A percentile compares a stretch with the other conserved stretches of the same genome.
These are phyloP conservation scores for Malassezia arunalokei DNA, from an alignment of 1,284 basidiomycete genomes.

Conservation along the genomic window DNA sequence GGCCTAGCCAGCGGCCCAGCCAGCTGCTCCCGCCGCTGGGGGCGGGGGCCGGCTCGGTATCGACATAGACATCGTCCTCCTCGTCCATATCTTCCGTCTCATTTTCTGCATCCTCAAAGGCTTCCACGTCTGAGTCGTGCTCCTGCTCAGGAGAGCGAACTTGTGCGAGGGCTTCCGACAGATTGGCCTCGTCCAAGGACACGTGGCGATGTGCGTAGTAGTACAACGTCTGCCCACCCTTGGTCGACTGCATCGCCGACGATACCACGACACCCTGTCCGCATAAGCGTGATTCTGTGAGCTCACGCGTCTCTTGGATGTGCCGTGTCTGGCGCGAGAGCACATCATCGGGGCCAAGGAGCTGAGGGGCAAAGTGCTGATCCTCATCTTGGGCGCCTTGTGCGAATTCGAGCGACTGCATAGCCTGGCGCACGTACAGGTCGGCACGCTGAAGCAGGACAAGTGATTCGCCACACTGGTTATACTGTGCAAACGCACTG, in stretches of 20 bases:
- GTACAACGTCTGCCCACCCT: slow-evolving; percentile 31
- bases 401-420: slow-evolving; percentile 34
- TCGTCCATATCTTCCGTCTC: slow-evolving; percentile 10
- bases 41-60: not conserved
- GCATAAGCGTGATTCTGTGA: not conserved
- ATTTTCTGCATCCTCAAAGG: too few species aligned
- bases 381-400: slow-evolving; percentile 39
- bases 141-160: not conserved
- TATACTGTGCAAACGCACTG: slow-evolving; percentile 28
- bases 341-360: slow-evolving; percentile 16
- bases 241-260: slow-evolving; percentile 20
- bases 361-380: slow-evolving; percentile 23
- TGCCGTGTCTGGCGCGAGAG: slow-evolving; percentile 23
- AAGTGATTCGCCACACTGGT: slow-evolving; percentile 25
- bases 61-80: slow-evolving; percentile 1
- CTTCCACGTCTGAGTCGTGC: too few species aligned
- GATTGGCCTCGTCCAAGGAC: slow-evolving; percentile 31
- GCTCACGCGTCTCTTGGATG: slow-evolving; percentile 1
- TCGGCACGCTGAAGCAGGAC: slow-evolving; percentile 35
- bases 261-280: not conserved
- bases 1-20: too few species aligned
- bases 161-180: slow-evolving; percentile 23
- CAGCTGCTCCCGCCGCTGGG: not conserved
- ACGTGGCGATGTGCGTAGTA: slow-evolving; percentile 37
- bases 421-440: slow-evolving; percentile 38